Conservation (phyloP, 495 filamentous ascomycete species). For the Diplogelasinospora grovesii region DNA sequence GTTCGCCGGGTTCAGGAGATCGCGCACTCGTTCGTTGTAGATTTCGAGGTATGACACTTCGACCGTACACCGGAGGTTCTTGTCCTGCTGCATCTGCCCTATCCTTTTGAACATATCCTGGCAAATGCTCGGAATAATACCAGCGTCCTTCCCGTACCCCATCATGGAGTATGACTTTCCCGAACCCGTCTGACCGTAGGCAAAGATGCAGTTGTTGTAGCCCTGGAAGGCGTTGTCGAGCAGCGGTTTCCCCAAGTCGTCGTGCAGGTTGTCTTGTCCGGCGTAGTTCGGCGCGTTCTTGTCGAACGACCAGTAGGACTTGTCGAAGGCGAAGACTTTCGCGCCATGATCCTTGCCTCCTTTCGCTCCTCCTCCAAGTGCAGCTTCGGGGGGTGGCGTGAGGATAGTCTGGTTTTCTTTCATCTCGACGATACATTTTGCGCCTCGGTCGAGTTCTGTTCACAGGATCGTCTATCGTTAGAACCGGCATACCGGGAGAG, state of each 20-base stretch:
- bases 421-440: conserved; percentile 99
- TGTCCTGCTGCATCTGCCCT: conserved; percentile 63
- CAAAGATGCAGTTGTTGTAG: conserved; percentile 99
- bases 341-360: conserved; percentile 61
- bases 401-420: conserved; percentile 85
- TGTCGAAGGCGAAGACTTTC: conserved; percentile 93
- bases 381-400: conserved; percentile 60
- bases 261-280: conserved; percentile 81
- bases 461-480: neutral
- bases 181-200: conserved; percentile 97
- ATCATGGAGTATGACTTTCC: conserved; percentile 99
- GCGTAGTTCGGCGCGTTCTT: conserved; percentile 75
- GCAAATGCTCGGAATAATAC: conserved; percentile 97
- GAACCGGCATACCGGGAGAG: no score
- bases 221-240: conserved; percentile 98
- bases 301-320: conserved; percentile 97
- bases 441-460: conserved; percentile 76
- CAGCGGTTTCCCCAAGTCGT: conserved; percentile 81
- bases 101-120: conserved; percentile 95
- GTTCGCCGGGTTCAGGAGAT: conserved; percentile 91
- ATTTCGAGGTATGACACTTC: conserved; percentile 99
- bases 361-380: conserved; percentile 53
- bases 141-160: conserved; percentile 94
- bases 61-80: conserved; percentile 77
- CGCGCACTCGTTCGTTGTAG: conserved; percentile 96